A percentile compares a stretch with the other conserved stretches of the same genome.
These are phyloP conservation scores for Boletus tylopilopsis DNA, from an alignment of 768 basidiomycete genomes.

Conservation along the genomic window DNA sequence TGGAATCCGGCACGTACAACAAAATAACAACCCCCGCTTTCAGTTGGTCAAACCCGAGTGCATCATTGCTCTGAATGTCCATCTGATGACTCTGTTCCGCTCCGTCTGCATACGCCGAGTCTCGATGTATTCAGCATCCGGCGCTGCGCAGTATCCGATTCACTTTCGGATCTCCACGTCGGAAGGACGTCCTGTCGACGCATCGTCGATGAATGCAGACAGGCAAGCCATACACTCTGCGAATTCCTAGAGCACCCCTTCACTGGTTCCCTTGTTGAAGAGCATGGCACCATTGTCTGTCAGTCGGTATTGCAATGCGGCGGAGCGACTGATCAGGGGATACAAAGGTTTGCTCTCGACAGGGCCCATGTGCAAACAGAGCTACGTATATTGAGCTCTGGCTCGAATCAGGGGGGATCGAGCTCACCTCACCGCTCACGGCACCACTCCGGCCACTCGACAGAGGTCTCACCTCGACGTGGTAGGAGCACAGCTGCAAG, in stretches of 20 bases:
- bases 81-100: no score
- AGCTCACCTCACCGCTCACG: constrained; percentile 69
- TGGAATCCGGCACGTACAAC: no score
- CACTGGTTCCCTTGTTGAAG: constrained; percentile 71
- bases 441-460: constrained; percentile 73
- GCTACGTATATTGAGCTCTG: constrained; percentile 33
- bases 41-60: no score
- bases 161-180: no score
- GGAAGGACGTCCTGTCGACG: background rate
- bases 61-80: no score
- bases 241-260: constrained; percentile 50
- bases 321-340: constrained; percentile 46
- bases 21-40: no score
- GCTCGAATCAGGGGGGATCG: background rate
- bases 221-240: background rate
- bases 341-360: constrained; percentile 29
- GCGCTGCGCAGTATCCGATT: no score
- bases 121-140: no score
- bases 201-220: background rate
- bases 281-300: constrained; percentile 62
- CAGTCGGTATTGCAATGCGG: constrained; percentile 68
- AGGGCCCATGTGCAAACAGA: constrained; percentile 60
- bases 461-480: constrained; percentile 68
- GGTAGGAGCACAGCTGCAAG: constrained; percentile 61
- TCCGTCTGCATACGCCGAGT: no score